Evolutionary conservation across 345 rosid species (phyloP).

Genomic region (Sisymbrium irio): DNA sequence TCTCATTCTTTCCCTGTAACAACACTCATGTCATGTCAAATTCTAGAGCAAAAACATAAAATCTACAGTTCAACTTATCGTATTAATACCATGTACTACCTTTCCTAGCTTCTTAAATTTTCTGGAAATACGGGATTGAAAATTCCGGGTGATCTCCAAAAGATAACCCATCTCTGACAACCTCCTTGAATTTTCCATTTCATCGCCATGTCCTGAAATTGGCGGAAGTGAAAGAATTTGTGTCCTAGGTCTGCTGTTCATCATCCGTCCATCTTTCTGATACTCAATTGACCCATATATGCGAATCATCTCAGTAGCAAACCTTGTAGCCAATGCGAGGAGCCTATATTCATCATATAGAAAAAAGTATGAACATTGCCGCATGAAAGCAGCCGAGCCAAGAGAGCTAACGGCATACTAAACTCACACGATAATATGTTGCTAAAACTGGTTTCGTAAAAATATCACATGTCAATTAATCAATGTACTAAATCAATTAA

Average conservation of each 20-base stretch:
- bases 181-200: constrained; percentile 45
- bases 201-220: constrained; percentile 38
- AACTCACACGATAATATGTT: constrained; percentile 5
- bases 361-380: constrained; percentile 16
- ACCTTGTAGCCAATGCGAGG: constrained; percentile 69
- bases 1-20: constrained; percentile 54
- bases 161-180: constrained; percentile 78
- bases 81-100: constrained; percentile 29
- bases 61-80: neutral
- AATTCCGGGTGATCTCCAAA: constrained; percentile 75
- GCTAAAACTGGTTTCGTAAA: constrained; percentile 18
- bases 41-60: constrained; percentile 21
- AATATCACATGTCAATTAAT: constrained; percentile 8
- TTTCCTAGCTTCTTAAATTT: constrained; percentile 72
- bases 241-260: constrained; percentile 38
- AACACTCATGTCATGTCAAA: constrained; percentile 27
- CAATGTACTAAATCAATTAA: constrained; percentile 7
- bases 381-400: constrained; percentile 21
- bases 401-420: constrained; percentile 7
- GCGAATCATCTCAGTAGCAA: constrained; percentile 81
- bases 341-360: constrained; percentile 57
- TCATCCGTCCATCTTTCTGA: constrained; percentile 44
- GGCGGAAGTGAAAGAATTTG: constrained; percentile 54
- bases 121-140: constrained; percentile 63
- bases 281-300: constrained; percentile 63